Percentiles rank a stretch among this genome's conserved stretches.
These are phyloP conservation scores for Pleodorina starrii DNA, from an alignment of 139 green algal species.

Conservation along the genomic window DNA sequence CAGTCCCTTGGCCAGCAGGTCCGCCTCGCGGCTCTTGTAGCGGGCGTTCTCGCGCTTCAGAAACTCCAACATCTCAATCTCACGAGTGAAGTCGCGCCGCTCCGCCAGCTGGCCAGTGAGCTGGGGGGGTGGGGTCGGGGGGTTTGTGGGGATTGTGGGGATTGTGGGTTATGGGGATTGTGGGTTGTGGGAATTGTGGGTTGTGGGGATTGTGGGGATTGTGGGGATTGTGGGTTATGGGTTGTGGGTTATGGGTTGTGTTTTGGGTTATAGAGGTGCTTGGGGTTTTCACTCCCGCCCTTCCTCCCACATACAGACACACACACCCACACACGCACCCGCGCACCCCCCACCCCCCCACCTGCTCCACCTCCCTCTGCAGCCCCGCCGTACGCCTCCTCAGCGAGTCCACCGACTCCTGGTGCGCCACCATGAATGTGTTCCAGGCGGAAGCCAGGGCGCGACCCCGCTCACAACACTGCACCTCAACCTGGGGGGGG, in stretches of 20 bases:
- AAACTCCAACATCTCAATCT: constrained; percentile 52
- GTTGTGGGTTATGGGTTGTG: too few relatives aligned
- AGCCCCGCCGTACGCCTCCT: constrained; percentile 24
- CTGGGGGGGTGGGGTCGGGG: too few relatives aligned
- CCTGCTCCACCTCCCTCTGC: constrained; percentile 32
- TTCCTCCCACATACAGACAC: too few relatives aligned
- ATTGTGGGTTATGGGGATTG: too few relatives aligned
- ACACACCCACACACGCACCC: too few relatives aligned
- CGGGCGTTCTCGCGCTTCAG: constrained; percentile 56
- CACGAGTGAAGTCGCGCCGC: constrained; percentile 32
- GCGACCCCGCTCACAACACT: constrained; percentile 73
- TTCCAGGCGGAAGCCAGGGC: constrained; percentile 75
- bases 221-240: too few relatives aligned
- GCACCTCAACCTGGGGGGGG: constrained; percentile 82
- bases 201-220: too few relatives aligned
- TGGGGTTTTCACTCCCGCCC: too few relatives aligned
- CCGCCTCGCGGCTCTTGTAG: constrained; percentile 47
- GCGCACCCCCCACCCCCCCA: constrained; percentile 23
- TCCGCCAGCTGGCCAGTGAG: constrained; percentile 3
- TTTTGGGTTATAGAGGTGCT: too few relatives aligned
- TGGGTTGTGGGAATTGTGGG: too few relatives aligned
- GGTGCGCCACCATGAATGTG: constrained; percentile 57
- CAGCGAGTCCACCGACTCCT: constrained; percentile 45
- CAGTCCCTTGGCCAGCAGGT: constrained; percentile 40
- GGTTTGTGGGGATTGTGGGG: too few relatives aligned